Evolutionary conservation across 306 rosid genomes (phyloP).

Genomic region (Dalbergia cultrata): DNA sequence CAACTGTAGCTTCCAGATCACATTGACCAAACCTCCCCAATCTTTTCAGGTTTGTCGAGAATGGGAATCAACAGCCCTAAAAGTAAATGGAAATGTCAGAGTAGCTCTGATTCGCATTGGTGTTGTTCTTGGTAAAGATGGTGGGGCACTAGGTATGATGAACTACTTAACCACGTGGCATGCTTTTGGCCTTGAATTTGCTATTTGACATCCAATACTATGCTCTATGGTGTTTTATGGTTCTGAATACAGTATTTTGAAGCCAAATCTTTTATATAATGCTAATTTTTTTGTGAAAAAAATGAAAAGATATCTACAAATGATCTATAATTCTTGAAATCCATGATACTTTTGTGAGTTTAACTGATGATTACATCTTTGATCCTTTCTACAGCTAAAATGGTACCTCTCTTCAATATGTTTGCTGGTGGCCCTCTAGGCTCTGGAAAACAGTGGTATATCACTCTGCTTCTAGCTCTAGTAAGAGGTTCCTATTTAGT

Average conservation of each 20-base stretch:
- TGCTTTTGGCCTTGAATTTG: constrained; percentile 19
- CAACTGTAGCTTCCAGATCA: constrained; percentile 26
- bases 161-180: neutral
- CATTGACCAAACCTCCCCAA: constrained; percentile 10
- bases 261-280: constrained; percentile 9
- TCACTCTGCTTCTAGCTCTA: constrained; percentile 40
- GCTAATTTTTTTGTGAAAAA: neutral
- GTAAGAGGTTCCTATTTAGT: constrained; percentile 36
- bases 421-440: constrained; percentile 99
- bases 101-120: constrained; percentile 89
- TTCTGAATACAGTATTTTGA: constrained; percentile 33
- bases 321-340: constrained; percentile 6
- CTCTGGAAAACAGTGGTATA: constrained; percentile 94
- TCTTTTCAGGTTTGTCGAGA: constrained; percentile 89
- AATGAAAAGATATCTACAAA: neutral
- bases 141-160: constrained; percentile 93
- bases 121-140: constrained; percentile 98
- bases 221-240: constrained; percentile 14
- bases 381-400: constrained; percentile 77
- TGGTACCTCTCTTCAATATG: constrained; percentile 92
- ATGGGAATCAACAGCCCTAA: constrained; percentile 89
- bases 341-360: constrained; percentile 22
- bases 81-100: constrained; percentile 81
- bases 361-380: constrained; percentile 43
- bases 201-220: constrained; percentile 3